phyloP scores from a whole-genome alignment of 345 rosid species.

The Mercurialis annua region DNA sequence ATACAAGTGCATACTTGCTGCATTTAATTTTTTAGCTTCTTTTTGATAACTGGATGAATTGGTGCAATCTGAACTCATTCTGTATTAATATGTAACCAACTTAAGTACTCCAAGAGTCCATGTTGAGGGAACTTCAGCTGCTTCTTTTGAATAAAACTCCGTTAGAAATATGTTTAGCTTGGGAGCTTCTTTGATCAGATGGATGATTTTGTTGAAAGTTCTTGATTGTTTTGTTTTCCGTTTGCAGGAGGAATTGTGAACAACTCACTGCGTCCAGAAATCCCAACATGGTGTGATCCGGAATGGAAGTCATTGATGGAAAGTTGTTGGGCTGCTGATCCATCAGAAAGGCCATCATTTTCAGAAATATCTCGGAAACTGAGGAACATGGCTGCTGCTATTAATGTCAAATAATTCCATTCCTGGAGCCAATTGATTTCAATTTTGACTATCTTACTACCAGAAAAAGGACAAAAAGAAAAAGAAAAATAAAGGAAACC shows the following conservation, averaged over 20 bases:
- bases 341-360: slow-evolving; percentile 88
- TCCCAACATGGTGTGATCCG: slow-evolving; percentile 97
- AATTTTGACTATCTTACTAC: slow-evolving; percentile 14
- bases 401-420: slow-evolving; percentile 62
- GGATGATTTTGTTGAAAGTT: slow-evolving; percentile 1
- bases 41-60: too few relatives aligned
- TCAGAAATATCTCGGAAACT: slow-evolving; percentile 83
- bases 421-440: slow-evolving; percentile 12
- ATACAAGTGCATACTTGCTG: too few relatives aligned
- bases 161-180: neutral
- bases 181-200: neutral
- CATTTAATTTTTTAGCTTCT: too few relatives aligned
- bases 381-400: slow-evolving; percentile 93
- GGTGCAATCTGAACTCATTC: too few relatives aligned
- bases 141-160: too few relatives aligned
- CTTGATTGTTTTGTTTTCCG: neutral
- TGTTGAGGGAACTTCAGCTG: too few relatives aligned
- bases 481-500: slow-evolving; percentile 5
- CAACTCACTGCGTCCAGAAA: slow-evolving; percentile 82
- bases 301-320: slow-evolving; percentile 95
- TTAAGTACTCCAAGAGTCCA: too few relatives aligned
- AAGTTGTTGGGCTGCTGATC: slow-evolving; percentile 88
- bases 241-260: slow-evolving; percentile 90
- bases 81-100: too few relatives aligned
- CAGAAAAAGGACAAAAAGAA: slow-evolving; percentile 18